Percentiles rank a stretch among this genome's conserved stretches.
These are phyloP conservation scores for Hygrophila difformis DNA, from an alignment of 257 asterid species.

Conservation along the genomic window DNA sequence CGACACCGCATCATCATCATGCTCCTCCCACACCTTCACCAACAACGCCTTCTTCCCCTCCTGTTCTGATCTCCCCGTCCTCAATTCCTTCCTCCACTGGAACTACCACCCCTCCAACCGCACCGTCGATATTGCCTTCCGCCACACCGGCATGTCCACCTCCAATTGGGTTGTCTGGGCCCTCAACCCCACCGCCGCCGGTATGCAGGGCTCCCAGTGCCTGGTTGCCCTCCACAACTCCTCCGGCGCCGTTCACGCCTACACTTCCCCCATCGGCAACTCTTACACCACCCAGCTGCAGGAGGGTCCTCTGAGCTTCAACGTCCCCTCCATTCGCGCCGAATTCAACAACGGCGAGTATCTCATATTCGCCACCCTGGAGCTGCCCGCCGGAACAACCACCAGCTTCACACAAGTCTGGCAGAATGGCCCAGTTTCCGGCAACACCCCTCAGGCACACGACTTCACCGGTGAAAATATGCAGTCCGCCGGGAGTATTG, in stretches of 20 bases:
- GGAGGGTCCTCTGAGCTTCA: constrained; percentile 42
- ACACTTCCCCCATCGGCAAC: constrained; percentile 38
- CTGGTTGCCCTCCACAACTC: constrained; percentile 50
- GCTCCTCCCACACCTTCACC: constrained; percentile 24
- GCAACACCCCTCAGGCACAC: constrained; percentile 20
- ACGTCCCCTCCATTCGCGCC: constrained; percentile 32
- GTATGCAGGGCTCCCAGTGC: constrained; percentile 51
- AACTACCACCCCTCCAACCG: constrained; percentile 39
- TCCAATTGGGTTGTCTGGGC: constrained; percentile 66
- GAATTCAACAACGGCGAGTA: constrained; percentile 27
- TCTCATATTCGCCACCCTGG: constrained; percentile 52
- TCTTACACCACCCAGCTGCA: constrained; percentile 6
- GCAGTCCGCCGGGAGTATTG: constrained; percentile 32
- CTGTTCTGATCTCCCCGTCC: constrained; percentile 39
- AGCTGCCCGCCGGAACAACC: constrained; percentile 38
- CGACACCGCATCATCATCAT: too few relatives aligned
- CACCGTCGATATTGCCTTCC: constrained; percentile 52
- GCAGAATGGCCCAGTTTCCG: constrained; percentile 54
- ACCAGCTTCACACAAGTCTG: constrained; percentile 59
- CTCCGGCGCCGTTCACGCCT: constrained; percentile 18
- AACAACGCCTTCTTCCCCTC: constrained; percentile 18
- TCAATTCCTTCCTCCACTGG: constrained; percentile 61
- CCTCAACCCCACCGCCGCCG: constrained; percentile 27
- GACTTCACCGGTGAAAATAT: constrained; percentile 2
- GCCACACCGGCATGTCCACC: constrained; percentile 32